Conservation (phyloP, 371 early-diverging fungal species). For the Actinomortierella ambigua region DNA sequence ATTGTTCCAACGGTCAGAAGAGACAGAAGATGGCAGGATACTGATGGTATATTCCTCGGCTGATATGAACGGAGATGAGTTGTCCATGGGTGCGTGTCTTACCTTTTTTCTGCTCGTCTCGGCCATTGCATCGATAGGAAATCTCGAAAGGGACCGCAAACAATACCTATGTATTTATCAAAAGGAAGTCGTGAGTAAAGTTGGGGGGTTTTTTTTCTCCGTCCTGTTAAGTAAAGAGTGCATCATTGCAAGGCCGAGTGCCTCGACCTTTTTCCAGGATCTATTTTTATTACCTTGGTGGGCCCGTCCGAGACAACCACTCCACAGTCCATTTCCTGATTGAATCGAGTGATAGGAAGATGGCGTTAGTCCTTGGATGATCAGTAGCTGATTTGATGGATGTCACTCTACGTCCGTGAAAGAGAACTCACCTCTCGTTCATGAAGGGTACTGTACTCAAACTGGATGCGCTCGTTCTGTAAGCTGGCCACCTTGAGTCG, state of each 20-base stretch:
- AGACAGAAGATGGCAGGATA: too few species aligned
- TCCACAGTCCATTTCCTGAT: constrained; percentile 43
- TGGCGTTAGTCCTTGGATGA: too few species aligned
- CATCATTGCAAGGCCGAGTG: too few species aligned
- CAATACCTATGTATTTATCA: too few species aligned
- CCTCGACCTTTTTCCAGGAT: not conserved
- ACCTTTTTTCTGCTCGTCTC: constrained; percentile 19
- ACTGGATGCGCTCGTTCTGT: constrained; percentile 41
- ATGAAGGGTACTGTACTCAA: constrained; percentile 34
- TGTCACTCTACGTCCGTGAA: not conserved
- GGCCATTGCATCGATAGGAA: constrained; percentile 8
- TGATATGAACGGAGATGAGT: too few species aligned
- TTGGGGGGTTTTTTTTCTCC: too few species aligned
- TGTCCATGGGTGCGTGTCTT: too few species aligned
- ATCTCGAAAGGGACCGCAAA: constrained; percentile 38
- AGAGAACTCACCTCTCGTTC: constrained; percentile 17
- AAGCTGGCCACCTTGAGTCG: constrained; percentile 26
- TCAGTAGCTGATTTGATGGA: too few species aligned
- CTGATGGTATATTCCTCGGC: too few species aligned
- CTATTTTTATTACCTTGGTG: constrained; percentile 31
- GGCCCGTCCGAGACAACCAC: constrained; percentile 34
- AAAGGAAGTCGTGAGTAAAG: too few species aligned
- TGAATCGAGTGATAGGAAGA: not conserved
- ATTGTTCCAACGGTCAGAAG: not conserved
- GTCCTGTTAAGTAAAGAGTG: too few species aligned